Base-by-base conservation (phyloP, 164 flowering plant genomes). In the Magnolia kwangsiensis region DNA sequence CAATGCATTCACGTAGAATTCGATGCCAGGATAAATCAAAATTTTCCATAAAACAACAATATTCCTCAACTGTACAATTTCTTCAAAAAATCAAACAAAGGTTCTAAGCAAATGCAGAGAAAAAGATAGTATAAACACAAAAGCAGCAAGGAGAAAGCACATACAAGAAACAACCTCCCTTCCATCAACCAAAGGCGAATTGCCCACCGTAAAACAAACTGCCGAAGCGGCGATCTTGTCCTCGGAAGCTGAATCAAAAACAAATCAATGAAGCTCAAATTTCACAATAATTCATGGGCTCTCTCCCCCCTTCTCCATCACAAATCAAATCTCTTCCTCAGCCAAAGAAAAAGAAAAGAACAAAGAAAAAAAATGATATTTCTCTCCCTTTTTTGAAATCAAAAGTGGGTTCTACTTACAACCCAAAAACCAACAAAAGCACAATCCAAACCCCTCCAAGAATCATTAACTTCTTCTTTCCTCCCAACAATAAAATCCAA, bases 161-260 rank as follows among this genome's bases (percentile, higher is more conserved):
- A 9, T 29, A 37, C 50, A 63, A 73, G 50, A 61, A 73, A 20
- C 7, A 63, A 61, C 51, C 75, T 73, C 51, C 50, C 50, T 73
- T 61, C 67, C 21, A 27, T 73, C 20, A 55, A 66, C 14, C 14
- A 63, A 59, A 59, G 67, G 18, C 45, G 50, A 73, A 31, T 24
- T 16, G 8, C 27, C 75, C 66, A 31, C 66, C 21, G 21, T 9
- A 20, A 69, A 69, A 37, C 51, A 69, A 73, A 61, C 67, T 23
- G 37, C 67, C 75, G 59, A 16, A n/a, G 66, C 27, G 51, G 50
- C 23, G 27, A 73, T 29, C 9, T 73, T n/a, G 50, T 27, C n/a
- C 75, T 73, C 67, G 27, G 49, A 61, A 73, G 49, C 75, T 73
- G 75, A 73, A 61, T 27, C 51, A 61, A 61, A 24, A 51, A 4